Evolutionary conservation across 2,329 filamentous ascomycete species (phyloP), one percentile per base, ranked within the genome.

Genomic region (Corynespora cassiicola): DNA sequence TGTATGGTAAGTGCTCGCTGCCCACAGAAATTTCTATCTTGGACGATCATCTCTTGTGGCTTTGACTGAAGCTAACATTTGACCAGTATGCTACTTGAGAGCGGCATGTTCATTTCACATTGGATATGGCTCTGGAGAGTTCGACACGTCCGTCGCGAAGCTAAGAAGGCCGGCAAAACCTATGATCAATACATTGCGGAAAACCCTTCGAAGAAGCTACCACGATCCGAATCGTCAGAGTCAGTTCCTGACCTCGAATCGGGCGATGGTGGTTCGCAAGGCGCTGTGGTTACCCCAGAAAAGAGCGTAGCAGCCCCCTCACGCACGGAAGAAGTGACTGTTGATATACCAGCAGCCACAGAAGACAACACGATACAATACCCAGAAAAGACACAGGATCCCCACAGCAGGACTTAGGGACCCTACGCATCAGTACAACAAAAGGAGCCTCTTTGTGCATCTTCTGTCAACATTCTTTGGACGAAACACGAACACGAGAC

Each of bases 71-170:
- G 27, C 47, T 51, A 20, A 44, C 29, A 31, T 16, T 19, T 21
- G 27, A 3, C 6, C 40, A 82, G 80, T 43, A 72, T 81, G 39
- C 27, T 76, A 3, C 71, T 86, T 9, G 83, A 86, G 56, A 63
- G 75, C 6, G 82, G 81, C 8, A 84, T 86, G 38, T 82, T 84
- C 52, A 31, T 65, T 16, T 82, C 77, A 9, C 82, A 86, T 49
- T 61, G 78, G 7, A 68, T 82, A 39, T 86, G 82, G 82, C 66
- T 79, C 2, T 63, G 77, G 47, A 77, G 80, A 15, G 79, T 81
- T 4, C 73, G 78, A 14, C 66, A 70, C 33, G 58, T 82, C 23
- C 74, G 79, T 10, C 72, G 66, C 39, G 72, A 75, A 45, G 81
- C 81, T 3, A 78, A 77, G 45, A 64, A 64, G 5, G 60, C 70